Evolutionary conservation across 2,329 filamentous ascomycete genomes (phyloP), one percentile per base, ranked within the genome.

Genomic region (Stagonosporopsis tanaceti): DNA sequence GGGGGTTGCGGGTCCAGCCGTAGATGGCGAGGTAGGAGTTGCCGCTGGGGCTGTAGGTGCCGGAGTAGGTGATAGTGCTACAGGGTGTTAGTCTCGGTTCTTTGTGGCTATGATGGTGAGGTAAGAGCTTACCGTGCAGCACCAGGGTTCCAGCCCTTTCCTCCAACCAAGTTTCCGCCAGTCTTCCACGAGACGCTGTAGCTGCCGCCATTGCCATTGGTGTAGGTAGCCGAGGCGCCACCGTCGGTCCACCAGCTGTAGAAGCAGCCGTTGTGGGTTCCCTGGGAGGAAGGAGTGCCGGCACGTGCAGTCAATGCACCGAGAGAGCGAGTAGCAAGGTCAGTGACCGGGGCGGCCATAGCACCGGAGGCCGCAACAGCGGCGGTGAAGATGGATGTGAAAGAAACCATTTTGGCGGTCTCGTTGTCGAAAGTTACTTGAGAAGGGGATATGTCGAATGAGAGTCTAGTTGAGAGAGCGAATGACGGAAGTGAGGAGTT

Each of bases 241-340:
- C 81, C 81, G 57, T 87, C 84, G 53, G 81, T 85, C 84, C 84
- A 88, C 78, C 80, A 87, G 8, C 82, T 85, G 74, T 84, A 87
- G 78, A 82, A 87, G 77, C 80, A 87, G 52, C 84, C 84, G 65
- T 85, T 82, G 76, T 83, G 77, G 6, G 78, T 82, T 46, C 84
- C 85, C 3, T 80, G 82, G 14, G 76, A 72, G 61, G 78, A 82
- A 50, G 77, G 70, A 27, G 83, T 83, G 30, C 77, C 75, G 61
- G 73, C 73, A 34, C 70, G 69, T 24, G 67, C 62, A 40, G 64
- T 64, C 25, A 73, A 62, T 32, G 68, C 67, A 42, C 63, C 62
- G 24, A 66, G 59, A 39, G 73, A 71, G 52, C 79, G 68, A 58
- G 78, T 76, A 60, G 74, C 71, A 37, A 78, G 64, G 54, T 76